Base-by-base conservation (phyloP, 31 red algal species). In the Odonthalia washingtoniensis region DNA sequence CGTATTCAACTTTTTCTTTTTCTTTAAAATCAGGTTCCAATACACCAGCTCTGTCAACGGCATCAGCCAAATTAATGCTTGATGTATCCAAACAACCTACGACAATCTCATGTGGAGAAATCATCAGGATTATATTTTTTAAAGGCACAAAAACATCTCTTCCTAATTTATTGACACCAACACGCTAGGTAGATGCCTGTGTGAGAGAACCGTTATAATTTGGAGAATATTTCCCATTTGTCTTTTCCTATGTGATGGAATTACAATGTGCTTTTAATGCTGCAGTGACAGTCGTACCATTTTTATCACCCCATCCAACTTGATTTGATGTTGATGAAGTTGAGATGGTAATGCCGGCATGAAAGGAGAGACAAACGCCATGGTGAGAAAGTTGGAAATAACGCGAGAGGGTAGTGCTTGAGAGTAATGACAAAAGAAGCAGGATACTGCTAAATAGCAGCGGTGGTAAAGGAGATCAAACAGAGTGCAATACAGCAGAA, bases 261-360 rank as follows among this genome's bases (percentile, higher is more conserved):
- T 88, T 52, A 18, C 81, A 65, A 62, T 95, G 87, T 5, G 94
- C 97, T 12, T 95, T 62, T 4, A 97, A 77, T 0, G 90, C 97
- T 14, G 95, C 97, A 26, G 95, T 95, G 37, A 97, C 89, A 4
- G 97, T 99, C 21, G 97, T 88, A 2, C 97, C 97, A 46, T 99
- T 99, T 68, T 95, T 97, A 27, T 95, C 97, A 43, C 94, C 97
- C 94, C 92, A 95, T 61, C 97, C 97, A 9, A 99, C 97, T 70
- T 93, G 90, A 66, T 97, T 42, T 17, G 97, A 70, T n/a, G n/a
- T n/a, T n/a, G n/a, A n/a, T n/a, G n/a, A n/a, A n/a, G n/a, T n/a
- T n/a, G n/a, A n/a, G n/a, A n/a, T n/a, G n/a, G n/a, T n/a, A n/a
- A n/a, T n/a, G n/a, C n/a, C n/a, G n/a, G n/a, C n/a, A n/a, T n/a